Base-by-base conservation (phyloP, 2,329 filamentous ascomycete species). In the Mollisia scopiformis region DNA sequence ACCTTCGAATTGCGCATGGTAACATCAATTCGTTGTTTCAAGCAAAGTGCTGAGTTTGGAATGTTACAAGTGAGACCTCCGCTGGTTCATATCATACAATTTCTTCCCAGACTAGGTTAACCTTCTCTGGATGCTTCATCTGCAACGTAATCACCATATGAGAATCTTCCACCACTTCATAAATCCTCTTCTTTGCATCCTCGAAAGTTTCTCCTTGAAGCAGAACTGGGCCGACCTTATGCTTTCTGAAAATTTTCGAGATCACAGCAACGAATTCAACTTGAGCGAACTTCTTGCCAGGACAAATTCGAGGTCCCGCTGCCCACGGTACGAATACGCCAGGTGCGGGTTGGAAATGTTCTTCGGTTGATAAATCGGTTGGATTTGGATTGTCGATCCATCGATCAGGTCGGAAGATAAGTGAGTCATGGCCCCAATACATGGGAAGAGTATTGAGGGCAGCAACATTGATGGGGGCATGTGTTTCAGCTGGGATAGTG, bases 401-500 rank as follows among this genome's bases (percentile, higher is more conserved):
- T 25, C 66, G 59, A 19, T 53, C 50, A 33, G 62, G 66, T 6
- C 56, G 23, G 58, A 61, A 65, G 25, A 23, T 23, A 8, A 66
- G 41, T 7, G 61, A 49, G 46, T 68, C 62, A 11, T 35, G 16
- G 1, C 66, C 67, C 64, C 66, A 69, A 50, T 65, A 65, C 1
- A 39, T 37, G 14, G 63, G 59, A 3, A 54, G 37, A 0, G 58
- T 61, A 21, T 65, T 55, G 13, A 67, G 35, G 11, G 53, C 59
- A 10, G 54, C 39, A 5, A 54, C 65, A 53, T 64, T 65, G 8
- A 31, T 37, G 6, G 54, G 41, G 2, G 60, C 7, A 28, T 54
- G 55, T 31, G 74, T 75, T 31, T 73, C 73, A 16, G 63, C 49
- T 2, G 69, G 69, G 13, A 71, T 47, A 2, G 25, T 58, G 41